A percentile compares a stretch with the other conserved stretches of the same genome.
phyloP scores from a whole-genome alignment of 371 early-diverging fungal species.

The Apophysomyces variabilis region DNA sequence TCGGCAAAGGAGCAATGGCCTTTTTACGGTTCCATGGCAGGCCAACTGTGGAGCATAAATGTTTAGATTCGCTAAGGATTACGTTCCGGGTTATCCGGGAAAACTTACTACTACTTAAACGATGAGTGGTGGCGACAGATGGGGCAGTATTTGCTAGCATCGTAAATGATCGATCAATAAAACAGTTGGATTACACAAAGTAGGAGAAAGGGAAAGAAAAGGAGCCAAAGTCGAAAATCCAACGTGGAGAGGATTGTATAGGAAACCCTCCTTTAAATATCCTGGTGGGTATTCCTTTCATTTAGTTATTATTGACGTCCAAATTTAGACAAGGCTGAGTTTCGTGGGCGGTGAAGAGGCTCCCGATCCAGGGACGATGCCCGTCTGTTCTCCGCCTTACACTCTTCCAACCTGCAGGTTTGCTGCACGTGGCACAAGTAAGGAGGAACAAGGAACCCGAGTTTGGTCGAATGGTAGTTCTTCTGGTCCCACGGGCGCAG shows the following conservation, averaged over 20 bases:
- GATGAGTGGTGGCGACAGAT: not conserved
- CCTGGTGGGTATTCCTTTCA: not conserved
- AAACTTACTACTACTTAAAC: slow-evolving; percentile 6
- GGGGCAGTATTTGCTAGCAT: not conserved
- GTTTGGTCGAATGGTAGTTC: not conserved
- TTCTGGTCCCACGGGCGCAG: not conserved
- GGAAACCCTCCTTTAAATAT: slow-evolving; percentile 6
- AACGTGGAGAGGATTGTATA: not conserved
- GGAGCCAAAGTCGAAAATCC: not conserved
- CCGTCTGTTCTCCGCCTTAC: not conserved
- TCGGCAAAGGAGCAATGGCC: not conserved
- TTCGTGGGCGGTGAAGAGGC: not conserved
- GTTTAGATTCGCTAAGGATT: not conserved
- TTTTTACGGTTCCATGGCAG: slow-evolving; percentile 6
- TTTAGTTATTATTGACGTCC: slow-evolving; percentile 4
- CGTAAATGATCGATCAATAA: not conserved
- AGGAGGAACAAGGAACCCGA: not conserved
- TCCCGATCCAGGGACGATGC: slow-evolving; percentile 7
- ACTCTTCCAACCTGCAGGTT: not conserved
- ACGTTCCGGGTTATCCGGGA: not conserved
- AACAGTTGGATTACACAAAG: not conserved
- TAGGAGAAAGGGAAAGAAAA: not conserved
- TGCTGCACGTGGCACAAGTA: slow-evolving; percentile 2
- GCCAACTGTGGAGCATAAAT: not conserved
- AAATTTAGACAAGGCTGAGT: slow-evolving; percentile 5